Percentiles rank a stretch among this genome's conserved stretches.
phyloP scores from a whole-genome alignment of 2,329 filamentous ascomycete genomes.

The Colletotrichum eleusines region DNA sequence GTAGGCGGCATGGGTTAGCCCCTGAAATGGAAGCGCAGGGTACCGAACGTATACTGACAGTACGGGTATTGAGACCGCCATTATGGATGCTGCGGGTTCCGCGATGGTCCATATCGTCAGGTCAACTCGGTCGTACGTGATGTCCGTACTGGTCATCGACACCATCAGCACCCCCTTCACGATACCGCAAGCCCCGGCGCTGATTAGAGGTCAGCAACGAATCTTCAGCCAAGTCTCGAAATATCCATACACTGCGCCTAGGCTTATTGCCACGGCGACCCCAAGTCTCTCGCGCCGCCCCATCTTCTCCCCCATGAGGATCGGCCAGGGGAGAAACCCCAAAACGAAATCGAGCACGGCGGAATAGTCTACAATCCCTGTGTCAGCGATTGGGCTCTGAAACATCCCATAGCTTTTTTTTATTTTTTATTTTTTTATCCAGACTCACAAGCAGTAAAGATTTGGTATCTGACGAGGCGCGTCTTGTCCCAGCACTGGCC shows the following conservation, averaged over 20 bases:
- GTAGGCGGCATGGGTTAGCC: not conserved
- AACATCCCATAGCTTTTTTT: too few species aligned
- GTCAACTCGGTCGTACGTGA: conserved; percentile 52
- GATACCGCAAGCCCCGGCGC: conserved; percentile 50
- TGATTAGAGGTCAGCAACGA: conserved; percentile 14
- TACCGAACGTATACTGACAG: conserved; percentile 45
- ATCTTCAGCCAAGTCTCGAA: not conserved
- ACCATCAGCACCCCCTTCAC: conserved; percentile 51
- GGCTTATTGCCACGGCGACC: conserved; percentile 52
- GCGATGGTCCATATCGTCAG: conserved; percentile 53
- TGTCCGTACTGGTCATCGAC: conserved; percentile 49
- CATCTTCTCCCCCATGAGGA: conserved; percentile 51
- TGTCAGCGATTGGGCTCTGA: conserved; percentile 12
- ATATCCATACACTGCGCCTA: conserved; percentile 49
- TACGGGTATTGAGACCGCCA: conserved; percentile 52
- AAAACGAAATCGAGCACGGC: conserved; percentile 51
- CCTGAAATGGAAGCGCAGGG: not conserved
- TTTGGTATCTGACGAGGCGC: conserved; percentile 47
- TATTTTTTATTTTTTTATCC: too few species aligned
- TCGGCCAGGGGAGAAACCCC: conserved; percentile 51
- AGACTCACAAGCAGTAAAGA: conserved; percentile 50
- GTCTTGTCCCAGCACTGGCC: conserved; percentile 50
- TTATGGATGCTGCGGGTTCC: conserved; percentile 52
- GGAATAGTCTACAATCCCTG: conserved; percentile 48
- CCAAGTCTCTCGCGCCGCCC: conserved; percentile 50